A percentile compares a stretch with the other conserved stretches of the same genome.
These are phyloP conservation scores for Podaxis rugospora DNA, from an alignment of 768 basidiomycete species.

Conservation along the genomic window DNA sequence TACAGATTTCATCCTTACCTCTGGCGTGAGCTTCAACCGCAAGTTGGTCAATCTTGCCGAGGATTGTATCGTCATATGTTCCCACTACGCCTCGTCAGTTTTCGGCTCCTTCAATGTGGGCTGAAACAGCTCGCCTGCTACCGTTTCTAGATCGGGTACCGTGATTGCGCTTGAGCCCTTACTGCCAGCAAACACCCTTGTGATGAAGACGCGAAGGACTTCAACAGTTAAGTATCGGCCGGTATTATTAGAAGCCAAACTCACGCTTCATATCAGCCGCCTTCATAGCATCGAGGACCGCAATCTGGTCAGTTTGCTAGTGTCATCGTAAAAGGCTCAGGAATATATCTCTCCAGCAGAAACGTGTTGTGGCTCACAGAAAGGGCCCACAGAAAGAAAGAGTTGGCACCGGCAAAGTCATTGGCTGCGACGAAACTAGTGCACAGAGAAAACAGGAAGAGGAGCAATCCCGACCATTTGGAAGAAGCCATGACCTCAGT, in stretches of 20 bases:
- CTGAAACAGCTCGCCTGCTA: slow-evolving; percentile 12
- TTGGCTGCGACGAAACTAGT: slow-evolving; percentile 17
- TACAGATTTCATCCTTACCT: slow-evolving; percentile 8
- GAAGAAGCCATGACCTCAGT: not conserved
- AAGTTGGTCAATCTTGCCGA: slow-evolving; percentile 19
- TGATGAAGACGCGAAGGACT: slow-evolving; percentile 22
- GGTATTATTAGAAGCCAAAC: not conserved
- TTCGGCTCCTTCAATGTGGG: too few species aligned
- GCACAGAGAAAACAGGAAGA: slow-evolving; percentile 5
- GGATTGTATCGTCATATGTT: slow-evolving; percentile 21
- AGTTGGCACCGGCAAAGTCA: slow-evolving; percentile 24
- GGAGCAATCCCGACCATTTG: slow-evolving; percentile 4
- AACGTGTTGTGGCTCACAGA: slow-evolving; percentile 11
- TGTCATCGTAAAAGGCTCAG: not conserved
- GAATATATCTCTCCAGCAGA: not conserved
- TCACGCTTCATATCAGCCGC: slow-evolving; percentile 18
- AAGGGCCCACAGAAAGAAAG: slow-evolving; percentile 21
- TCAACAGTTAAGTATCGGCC: not conserved
- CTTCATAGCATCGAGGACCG: slow-evolving; percentile 18
- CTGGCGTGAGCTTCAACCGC: slow-evolving; percentile 21
- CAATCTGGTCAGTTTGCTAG: slow-evolving; percentile 15
- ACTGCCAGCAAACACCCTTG: slow-evolving; percentile 17
- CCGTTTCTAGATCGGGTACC: slow-evolving; percentile 21
- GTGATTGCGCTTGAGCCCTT: slow-evolving; percentile 21
- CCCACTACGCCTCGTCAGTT: slow-evolving; percentile 14